These are phyloP conservation scores for Dorcoceras hygrometricum DNA, from an alignment of 257 asterid genomes.

Conservation along the genomic window DNA sequence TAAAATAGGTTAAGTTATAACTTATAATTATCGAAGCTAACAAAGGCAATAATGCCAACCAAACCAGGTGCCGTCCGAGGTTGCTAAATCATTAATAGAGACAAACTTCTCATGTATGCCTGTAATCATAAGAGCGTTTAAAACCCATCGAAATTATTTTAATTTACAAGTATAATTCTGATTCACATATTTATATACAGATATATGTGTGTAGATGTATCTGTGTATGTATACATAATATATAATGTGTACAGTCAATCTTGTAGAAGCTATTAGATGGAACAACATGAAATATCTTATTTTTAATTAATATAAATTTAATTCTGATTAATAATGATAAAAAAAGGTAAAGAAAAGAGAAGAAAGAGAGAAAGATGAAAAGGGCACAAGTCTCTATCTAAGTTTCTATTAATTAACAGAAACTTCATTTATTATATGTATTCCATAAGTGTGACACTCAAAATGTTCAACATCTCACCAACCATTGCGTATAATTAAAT, in stretches of 20 bases:
- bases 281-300: neutral
- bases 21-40: neutral
- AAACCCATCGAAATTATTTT: neutral
- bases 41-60: neutral
- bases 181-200: too few relatives aligned
- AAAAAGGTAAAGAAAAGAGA: too few relatives aligned
- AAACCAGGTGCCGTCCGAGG: conserved; percentile 9
- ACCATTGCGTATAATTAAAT: conserved; percentile 20
- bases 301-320: conserved; percentile 16
- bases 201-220: too few relatives aligned
- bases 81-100: conserved; percentile 25
- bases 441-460: conserved; percentile 36
- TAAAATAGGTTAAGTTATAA: conserved; percentile 9
- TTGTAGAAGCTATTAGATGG: neutral
- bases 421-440: conserved; percentile 26
- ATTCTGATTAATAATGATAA: neutral
- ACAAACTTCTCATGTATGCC: conserved; percentile 28
- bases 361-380: neutral
- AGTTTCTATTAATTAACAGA: conserved; percentile 20
- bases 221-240: too few relatives aligned
- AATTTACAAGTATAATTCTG: too few relatives aligned
- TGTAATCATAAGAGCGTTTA: conserved; percentile 33
- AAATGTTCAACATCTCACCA: conserved; percentile 13
- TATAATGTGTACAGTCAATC: neutral
- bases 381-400: conserved; percentile 7